Conservation (phyloP, 352 stramenopile species). For the Thalassiosira allenii region DNA sequence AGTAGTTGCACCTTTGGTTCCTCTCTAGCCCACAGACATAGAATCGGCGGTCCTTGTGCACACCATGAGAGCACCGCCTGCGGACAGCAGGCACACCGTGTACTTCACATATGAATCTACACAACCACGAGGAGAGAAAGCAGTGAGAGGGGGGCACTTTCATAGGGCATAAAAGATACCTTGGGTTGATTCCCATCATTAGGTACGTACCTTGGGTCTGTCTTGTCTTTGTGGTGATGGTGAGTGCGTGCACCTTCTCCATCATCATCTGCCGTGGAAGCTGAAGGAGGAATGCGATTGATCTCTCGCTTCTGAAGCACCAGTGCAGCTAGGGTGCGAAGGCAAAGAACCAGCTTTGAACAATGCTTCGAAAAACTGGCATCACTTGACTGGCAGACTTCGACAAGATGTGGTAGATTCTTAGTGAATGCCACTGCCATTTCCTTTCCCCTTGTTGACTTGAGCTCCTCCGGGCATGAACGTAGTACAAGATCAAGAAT, state of each 20-base stretch:
- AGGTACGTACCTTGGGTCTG: conserved; percentile 70
- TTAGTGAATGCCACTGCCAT: conserved; percentile 59
- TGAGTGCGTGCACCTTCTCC: conserved; percentile 7
- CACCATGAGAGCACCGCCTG: conserved; percentile 73
- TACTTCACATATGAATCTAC: conserved; percentile 75
- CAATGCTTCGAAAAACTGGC: conserved; percentile 33
- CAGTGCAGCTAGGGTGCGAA: conserved; percentile 56
- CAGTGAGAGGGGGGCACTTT: no score
- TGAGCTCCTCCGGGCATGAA: conserved; percentile 56
- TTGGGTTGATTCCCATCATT: no score
- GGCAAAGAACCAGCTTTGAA: conserved; percentile 52
- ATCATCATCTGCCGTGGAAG: neutral
- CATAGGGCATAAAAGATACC: no score
- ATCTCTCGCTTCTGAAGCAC: conserved; percentile 58
- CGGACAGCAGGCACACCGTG: conserved; percentile 80
- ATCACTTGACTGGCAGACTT: conserved; percentile 44
- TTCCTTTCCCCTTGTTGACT: conserved; percentile 56
- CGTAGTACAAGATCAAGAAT: conserved; percentile 65
- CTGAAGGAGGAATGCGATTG: neutral
- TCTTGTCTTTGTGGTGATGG: conserved; percentile 70
- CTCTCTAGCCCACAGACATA: conserved; percentile 85
- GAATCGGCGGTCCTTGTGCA: conserved; percentile 83
- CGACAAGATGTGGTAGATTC: conserved; percentile 47
- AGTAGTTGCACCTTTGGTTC: conserved; percentile 77
- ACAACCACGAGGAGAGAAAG: no score